These are phyloP conservation scores for Amanita jacksonii DNA, from an alignment of 768 basidiomycete species.

Conservation along the genomic window DNA sequence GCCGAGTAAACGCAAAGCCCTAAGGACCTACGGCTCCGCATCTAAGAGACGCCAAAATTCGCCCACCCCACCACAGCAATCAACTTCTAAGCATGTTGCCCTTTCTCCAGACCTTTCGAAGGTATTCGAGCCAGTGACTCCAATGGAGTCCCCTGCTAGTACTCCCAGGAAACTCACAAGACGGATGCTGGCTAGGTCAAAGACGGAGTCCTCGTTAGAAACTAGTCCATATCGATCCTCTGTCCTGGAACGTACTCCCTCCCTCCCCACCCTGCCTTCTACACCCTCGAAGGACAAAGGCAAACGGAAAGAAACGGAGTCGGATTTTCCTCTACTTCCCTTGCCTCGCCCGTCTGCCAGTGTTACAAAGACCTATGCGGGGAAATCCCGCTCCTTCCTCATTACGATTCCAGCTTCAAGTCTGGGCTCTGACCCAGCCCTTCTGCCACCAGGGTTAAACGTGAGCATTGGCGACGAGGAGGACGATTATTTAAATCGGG, in stretches of 20 bases:
- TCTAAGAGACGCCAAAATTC: background rate
- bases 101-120: constrained; percentile 34
- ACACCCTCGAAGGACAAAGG: constrained; percentile 15
- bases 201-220: constrained; percentile 45
- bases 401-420: constrained; percentile 41
- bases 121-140: constrained; percentile 32
- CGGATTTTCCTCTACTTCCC: constrained; percentile 15
- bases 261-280: constrained; percentile 26
- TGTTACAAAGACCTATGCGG: constrained; percentile 61
- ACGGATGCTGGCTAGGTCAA: constrained; percentile 65
- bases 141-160: constrained; percentile 17
- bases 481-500: constrained; percentile 47
- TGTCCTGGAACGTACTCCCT: constrained; percentile 24
- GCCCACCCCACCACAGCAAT: background rate
- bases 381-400: constrained; percentile 73
- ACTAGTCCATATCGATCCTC: constrained; percentile 11
- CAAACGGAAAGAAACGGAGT: constrained; percentile 9
- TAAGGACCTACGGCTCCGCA: background rate
- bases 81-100: constrained; percentile 13
- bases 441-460: constrained; percentile 8
- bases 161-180: constrained; percentile 43
- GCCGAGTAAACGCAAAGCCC: background rate
- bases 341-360: constrained; percentile 21
- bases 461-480: constrained; percentile 21
- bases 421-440: constrained; percentile 15